Percentiles rank a stretch among this genome's conserved stretches.
These are phyloP conservation scores for Apiospora phragmitis DNA, from an alignment of 2,329 filamentous ascomycete genomes.

Conservation along the genomic window DNA sequence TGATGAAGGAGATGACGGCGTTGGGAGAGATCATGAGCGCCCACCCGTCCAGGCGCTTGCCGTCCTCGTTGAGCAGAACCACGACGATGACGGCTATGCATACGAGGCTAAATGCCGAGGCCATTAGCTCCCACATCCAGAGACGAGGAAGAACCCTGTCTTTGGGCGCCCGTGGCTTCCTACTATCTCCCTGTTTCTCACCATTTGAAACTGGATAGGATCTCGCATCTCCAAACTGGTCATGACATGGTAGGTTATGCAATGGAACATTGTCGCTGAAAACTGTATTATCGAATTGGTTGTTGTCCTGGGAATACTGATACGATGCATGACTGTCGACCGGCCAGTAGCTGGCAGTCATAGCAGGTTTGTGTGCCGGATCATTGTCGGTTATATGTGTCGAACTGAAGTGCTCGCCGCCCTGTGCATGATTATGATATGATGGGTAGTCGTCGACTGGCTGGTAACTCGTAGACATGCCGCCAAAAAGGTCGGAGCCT, in stretches of 20 bases:
- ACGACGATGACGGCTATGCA: conserved; percentile 14
- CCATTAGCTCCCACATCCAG: conserved; percentile 13
- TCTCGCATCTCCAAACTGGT: neutral
- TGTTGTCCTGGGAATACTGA: neutral
- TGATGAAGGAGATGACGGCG: conserved; percentile 18
- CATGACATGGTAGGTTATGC: neutral
- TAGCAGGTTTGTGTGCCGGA: neutral
- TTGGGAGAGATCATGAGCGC: conserved; percentile 16
- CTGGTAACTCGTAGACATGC: neutral
- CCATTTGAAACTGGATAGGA: neutral
- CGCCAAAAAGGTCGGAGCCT: neutral
- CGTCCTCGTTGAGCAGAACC: conserved; percentile 15
- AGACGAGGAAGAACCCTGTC: neutral
- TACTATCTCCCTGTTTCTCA: neutral
- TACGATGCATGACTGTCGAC: neutral
- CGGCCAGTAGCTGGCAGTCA: neutral
- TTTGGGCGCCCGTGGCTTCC: neutral
- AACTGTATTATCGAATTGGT: neutral
- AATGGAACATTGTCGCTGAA: neutral
- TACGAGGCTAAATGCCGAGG: conserved; percentile 2
- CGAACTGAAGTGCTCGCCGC: neutral
- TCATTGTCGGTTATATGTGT: neutral
- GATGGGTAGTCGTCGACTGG: neutral
- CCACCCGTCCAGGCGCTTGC: conserved; percentile 16
- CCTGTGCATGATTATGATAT: neutral